phyloP scores from a whole-genome alignment of 2,329 filamentous ascomycete species.

The Beauveria bassiana region DNA sequence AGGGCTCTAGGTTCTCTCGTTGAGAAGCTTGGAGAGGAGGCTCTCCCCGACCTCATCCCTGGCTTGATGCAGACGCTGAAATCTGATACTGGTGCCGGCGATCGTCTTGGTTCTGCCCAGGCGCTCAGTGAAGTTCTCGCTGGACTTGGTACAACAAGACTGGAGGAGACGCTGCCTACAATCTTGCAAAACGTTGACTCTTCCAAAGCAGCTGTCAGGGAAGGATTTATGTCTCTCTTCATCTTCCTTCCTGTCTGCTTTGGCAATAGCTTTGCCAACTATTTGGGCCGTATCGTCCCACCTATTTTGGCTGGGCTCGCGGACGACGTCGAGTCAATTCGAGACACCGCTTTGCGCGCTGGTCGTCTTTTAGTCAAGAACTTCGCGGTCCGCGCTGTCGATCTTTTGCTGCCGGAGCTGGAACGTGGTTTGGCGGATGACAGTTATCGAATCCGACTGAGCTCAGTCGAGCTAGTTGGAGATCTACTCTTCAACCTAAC shows the following conservation, averaged over 20 bases:
- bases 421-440: conserved; percentile 96
- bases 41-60: conserved; percentile 92
- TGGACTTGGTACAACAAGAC: conserved; percentile 79
- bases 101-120: conserved; percentile 91
- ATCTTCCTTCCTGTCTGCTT: conserved; percentile 99
- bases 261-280: conserved; percentile 95
- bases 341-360: conserved; percentile 90
- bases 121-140: conserved; percentile 94
- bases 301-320: conserved; percentile 90
- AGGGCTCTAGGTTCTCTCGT: conserved; percentile 94
- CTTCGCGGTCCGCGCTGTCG: conserved; percentile 90
- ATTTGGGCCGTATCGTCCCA: conserved; percentile 90
- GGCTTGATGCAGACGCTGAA: conserved; percentile 97
- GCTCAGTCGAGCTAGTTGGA: conserved; percentile 93
- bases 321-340: conserved; percentile 92
- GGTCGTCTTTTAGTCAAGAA: conserved; percentile 96
- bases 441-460: conserved; percentile 94
- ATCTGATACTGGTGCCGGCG: conserved; percentile 91
- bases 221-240: conserved; percentile 99
- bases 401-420: conserved; percentile 86
- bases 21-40: conserved; percentile 95
- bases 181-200: conserved; percentile 95
- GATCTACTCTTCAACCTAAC: conserved; percentile 97
- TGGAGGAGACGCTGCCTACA: conserved; percentile 93
- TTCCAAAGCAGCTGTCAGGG: conserved; percentile 79